Percentiles rank a stretch among this genome's conserved stretches.
These are phyloP conservation scores for Penicillium sclerotigenum DNA, from an alignment of 2,329 filamentous ascomycete genomes.

Conservation along the genomic window DNA sequence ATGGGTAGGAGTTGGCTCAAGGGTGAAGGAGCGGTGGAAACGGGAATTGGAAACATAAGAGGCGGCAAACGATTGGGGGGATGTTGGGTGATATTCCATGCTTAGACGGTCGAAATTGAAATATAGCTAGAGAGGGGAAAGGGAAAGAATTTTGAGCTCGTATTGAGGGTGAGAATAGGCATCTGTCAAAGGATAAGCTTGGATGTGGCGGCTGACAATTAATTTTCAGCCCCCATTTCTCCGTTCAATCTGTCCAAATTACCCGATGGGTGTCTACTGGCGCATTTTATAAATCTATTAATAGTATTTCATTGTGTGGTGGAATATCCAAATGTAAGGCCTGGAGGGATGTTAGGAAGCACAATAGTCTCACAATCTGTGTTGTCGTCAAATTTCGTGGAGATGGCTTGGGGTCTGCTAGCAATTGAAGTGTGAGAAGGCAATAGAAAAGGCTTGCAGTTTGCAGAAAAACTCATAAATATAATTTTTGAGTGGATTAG, in stretches of 20 bases:
- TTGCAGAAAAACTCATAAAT: neutral
- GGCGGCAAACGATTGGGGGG: neutral
- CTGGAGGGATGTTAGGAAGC: neutral
- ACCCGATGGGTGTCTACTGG: neutral
- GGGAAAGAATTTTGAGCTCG: neutral
- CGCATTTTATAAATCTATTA: neutral
- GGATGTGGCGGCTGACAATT: neutral
- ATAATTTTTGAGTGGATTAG: neutral
- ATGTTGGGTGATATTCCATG: neutral
- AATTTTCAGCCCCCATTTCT: neutral
- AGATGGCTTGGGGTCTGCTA: neutral
- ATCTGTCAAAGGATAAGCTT: neutral
- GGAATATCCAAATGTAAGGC: too few relatives aligned
- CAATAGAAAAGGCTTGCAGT: neutral
- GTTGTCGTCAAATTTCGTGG: neutral
- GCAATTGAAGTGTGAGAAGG: neutral
- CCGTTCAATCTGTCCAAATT: too few relatives aligned
- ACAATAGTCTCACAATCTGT: neutral
- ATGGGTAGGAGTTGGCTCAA: constrained; percentile 2
- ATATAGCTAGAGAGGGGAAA: neutral
- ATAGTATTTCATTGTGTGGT: too few relatives aligned
- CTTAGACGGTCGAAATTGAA: neutral
- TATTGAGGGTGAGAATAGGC: neutral
- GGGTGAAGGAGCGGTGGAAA: constrained; percentile 4
- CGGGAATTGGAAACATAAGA: constrained; percentile 4